Evolutionary conservation across 2,329 filamentous ascomycete genomes (phyloP).

Genomic region (Sporothrix phasma): DNA sequence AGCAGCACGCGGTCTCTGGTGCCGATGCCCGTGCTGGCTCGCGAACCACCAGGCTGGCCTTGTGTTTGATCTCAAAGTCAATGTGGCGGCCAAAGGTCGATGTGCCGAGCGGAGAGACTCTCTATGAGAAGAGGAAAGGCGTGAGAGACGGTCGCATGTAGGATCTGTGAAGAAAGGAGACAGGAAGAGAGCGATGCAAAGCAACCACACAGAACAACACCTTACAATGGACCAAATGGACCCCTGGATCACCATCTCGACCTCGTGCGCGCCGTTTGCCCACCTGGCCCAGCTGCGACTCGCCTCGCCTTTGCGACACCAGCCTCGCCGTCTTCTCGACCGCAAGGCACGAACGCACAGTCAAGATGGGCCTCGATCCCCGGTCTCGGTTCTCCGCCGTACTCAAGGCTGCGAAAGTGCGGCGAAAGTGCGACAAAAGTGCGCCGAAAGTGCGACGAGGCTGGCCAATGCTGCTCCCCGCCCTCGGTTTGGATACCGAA

Average conservation of each 20-base stretch:
- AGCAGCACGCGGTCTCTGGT: neutral
- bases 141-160: too few relatives aligned
- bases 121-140: neutral
- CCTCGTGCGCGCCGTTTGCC: neutral
- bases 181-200: neutral
- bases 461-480: slow-evolving; percentile 4
- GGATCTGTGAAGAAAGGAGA: neutral
- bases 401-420: neutral
- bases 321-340: neutral
- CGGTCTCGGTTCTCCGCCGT: neutral
- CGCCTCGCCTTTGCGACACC: neutral
- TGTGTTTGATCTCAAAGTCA: neutral
- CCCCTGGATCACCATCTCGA: neutral
- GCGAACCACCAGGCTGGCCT: neutral
- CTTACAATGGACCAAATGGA: neutral
- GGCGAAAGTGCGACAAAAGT: too few relatives aligned
- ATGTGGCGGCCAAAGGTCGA: neutral
- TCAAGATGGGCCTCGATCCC: neutral
- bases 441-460: neutral
- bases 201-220: neutral
- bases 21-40: neutral
- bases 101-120: too few relatives aligned
- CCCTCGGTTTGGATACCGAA: neutral
- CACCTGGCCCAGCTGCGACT: neutral
- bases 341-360: neutral